Evolutionary conservation across 768 basidiomycete species (phyloP), one percentile per base, ranked within the genome.

Genomic region (Boletus rubropictus): DNA sequence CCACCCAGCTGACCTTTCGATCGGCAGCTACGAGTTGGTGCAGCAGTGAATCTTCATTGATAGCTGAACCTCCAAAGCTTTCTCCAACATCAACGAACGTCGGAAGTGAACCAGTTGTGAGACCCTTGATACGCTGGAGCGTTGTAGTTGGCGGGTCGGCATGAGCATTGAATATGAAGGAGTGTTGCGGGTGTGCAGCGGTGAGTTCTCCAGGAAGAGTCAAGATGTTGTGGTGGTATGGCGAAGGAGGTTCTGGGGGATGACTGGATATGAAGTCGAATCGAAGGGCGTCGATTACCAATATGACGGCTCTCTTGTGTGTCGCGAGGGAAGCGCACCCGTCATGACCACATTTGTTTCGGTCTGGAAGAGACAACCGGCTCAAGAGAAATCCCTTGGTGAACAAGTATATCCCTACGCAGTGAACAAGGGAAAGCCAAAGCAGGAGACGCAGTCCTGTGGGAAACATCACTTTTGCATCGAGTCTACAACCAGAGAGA

Each of bases 81-180:
- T 81, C 82, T 6, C 93, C 91, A n/a, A 88, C 76, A 60, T 98
- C 95, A 33, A 97, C 79, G 60, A 99, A 97, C 0, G 95, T 98
- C 0, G 95, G 94, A 8, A 99, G 70, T 0, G 92, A 93, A 8
- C 95, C 96, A 0, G 96, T 97, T 0, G 92, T 96, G 34, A 99
- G 70, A 0, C 84, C 96, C 59, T 99, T 99, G 55, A 99, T 83
- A 2, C 96, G 79, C 63, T 98, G 96, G 32, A 98, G 76, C 0
- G 95, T 98, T 0, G 91, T 81, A 0, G 96, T 99, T 0, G 96
- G 96, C 0, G 96, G 95, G 59, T 99, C 95, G 4, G 92, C 81
- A 66, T 89, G 84, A 2, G 90, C 76, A 60, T 97, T 87, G 66
- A 90, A 92, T 36, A 98, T 72, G 64, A 95, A 81, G 0, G 93